Percentiles rank a stretch among this genome's conserved stretches.
Evolutionary conservation across 2,329 filamentous ascomycete genomes (phyloP).

Genomic region (Clonostachys rhizophaga): DNA sequence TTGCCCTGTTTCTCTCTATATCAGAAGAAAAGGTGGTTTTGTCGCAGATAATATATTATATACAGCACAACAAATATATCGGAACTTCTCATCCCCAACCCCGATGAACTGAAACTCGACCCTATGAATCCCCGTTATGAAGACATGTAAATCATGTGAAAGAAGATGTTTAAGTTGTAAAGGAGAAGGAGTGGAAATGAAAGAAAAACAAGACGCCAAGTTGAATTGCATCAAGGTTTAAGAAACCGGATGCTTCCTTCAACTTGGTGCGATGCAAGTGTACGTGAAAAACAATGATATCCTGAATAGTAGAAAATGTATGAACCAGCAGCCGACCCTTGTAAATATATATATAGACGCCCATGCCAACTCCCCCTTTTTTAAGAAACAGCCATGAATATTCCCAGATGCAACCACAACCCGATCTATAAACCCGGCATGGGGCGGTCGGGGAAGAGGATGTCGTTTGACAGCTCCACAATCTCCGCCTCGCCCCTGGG

Average conservation of each 20-base stretch:
- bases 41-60: too few species aligned
- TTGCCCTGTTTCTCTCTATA: background rate
- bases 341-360: background rate
- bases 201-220: background rate
- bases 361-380: background rate
- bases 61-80: too few species aligned
- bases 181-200: background rate
- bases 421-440: slow-evolving; percentile 13
- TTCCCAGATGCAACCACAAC: background rate
- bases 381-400: too few species aligned
- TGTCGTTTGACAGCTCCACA: slow-evolving; percentile 49
- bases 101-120: background rate
- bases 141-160: too few species aligned
- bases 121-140: background rate
- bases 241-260: too few species aligned
- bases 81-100: background rate
- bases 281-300: background rate
- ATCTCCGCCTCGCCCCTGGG: slow-evolving; percentile 45
- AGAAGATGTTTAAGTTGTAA: background rate
- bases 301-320: background rate
- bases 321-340: background rate
- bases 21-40: background rate
- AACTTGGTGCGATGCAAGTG: background rate
- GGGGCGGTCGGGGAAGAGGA: slow-evolving; percentile 47
- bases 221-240: background rate